These are phyloP conservation scores for Sclerotinia subarctica DNA, from an alignment of 2,329 filamentous ascomycete genomes.

Conservation along the genomic window DNA sequence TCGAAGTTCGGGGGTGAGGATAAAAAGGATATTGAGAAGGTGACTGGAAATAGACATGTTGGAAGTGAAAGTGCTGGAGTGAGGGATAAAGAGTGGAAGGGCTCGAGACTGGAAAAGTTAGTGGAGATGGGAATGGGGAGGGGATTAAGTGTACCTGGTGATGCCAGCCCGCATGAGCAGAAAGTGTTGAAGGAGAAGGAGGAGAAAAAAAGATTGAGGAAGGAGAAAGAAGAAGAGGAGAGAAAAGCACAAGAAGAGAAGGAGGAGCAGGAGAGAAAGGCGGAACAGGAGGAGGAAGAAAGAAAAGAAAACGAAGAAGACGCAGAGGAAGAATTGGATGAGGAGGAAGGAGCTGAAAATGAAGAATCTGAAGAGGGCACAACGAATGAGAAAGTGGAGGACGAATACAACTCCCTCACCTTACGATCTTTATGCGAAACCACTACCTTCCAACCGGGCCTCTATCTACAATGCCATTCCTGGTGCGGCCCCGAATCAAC, in stretches of 20 bases:
- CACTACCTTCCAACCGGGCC: constrained; percentile 26
- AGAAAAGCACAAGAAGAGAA: background rate
- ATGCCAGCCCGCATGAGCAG: constrained; percentile 6
- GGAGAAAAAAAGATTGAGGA: background rate
- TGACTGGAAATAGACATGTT: too few species aligned
- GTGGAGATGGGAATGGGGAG: background rate
- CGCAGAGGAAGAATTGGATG: background rate
- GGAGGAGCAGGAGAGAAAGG: background rate
- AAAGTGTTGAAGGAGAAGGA: background rate
- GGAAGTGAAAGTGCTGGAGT: background rate
- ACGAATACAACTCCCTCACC: background rate
- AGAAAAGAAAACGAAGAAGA: background rate
- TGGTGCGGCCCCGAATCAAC: constrained; percentile 23
- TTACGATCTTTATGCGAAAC: constrained; percentile 22
- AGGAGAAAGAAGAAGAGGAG: background rate
- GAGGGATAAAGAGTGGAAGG: too few species aligned
- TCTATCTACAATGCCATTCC: constrained; percentile 33
- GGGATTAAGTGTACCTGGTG: background rate
- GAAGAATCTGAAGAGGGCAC: background rate
- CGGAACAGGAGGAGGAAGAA: background rate
- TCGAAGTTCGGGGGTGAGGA: background rate
- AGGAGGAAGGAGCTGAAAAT: background rate
- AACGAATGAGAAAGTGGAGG: background rate
- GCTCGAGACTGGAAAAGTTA: background rate
- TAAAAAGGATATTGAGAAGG: background rate